phyloP scores from a whole-genome alignment of 2,329 filamentous ascomycete genomes.

The Beauveria brongniartii region DNA sequence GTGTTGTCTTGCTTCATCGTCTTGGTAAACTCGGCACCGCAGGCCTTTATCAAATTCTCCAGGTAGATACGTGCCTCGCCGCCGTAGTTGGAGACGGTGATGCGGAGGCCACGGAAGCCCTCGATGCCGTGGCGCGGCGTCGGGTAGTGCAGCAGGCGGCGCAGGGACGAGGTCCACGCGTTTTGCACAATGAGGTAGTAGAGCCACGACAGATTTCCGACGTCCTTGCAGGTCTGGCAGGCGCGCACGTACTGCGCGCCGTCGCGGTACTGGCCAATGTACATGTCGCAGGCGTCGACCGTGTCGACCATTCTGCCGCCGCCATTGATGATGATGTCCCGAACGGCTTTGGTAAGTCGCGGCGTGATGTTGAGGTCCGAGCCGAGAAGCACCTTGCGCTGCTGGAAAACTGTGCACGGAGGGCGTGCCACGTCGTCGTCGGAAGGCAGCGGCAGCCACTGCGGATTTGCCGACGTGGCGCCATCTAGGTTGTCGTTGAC shows the following conservation, averaged over 20 bases:
- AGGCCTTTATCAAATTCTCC: slow-evolving; percentile 79
- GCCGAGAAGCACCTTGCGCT: slow-evolving; percentile 70
- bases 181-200: slow-evolving; percentile 87
- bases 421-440: slow-evolving; percentile 34
- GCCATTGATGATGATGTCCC: slow-evolving; percentile 60
- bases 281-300: slow-evolving; percentile 68
- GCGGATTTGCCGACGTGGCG: slow-evolving; percentile 46
- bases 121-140: slow-evolving; percentile 67
- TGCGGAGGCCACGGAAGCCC: slow-evolving; percentile 67
- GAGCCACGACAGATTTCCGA: slow-evolving; percentile 90
- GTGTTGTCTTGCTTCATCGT: slow-evolving; percentile 94
- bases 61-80: slow-evolving; percentile 90
- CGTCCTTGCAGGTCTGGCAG: slow-evolving; percentile 67
- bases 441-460: slow-evolving; percentile 35
- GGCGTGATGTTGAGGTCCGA: slow-evolving; percentile 62
- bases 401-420: slow-evolving; percentile 65
- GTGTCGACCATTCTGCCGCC: slow-evolving; percentile 61
- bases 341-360: slow-evolving; percentile 59
- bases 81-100: slow-evolving; percentile 93
- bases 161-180: slow-evolving; percentile 77
- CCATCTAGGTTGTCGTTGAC: slow-evolving; percentile 56
- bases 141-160: slow-evolving; percentile 83
- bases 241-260: slow-evolving; percentile 71
- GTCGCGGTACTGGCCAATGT: slow-evolving; percentile 80
- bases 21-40: slow-evolving; percentile 85